Evolutionary conservation across 2,329 filamentous ascomycete genomes (phyloP), one percentile per base, ranked within the genome.

Genomic region (Juglanconis oblonga): DNA sequence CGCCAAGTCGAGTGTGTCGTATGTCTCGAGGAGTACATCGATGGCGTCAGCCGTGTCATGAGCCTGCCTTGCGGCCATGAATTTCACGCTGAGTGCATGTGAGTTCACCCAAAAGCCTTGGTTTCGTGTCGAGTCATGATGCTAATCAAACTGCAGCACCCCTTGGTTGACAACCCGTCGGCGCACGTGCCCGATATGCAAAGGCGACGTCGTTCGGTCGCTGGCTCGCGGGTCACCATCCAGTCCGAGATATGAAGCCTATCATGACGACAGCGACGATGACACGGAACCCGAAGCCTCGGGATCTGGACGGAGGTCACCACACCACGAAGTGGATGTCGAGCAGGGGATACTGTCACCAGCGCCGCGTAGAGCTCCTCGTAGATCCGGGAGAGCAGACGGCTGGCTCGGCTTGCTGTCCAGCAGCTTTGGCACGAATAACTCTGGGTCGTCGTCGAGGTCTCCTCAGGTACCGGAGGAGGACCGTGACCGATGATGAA

Each of bases 1-100:
- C 77, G 82, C 45, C 86, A 88, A 72, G 86, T 92, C 8, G 95
- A 99, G 73, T 99, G 95, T 71, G 94, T 97, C 11, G 94, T 99
- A 2, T 99, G 95, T 69, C 78, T 99, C 38, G 95, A 99, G 71
- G 95, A 99, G 72, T 99, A 98, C 70, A 81, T 97, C 29, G 93
- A 97, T 73, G 95, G 95, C 44, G 87, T 97, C 68, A 97, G 92
- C 72, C 86, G 87, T 69, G 94, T 99, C 44, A 99, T 99, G 95
- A 96, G 92, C 71, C 77, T 99, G 61, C 95, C 95, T 8, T 99
- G 95, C 75, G 95, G 95, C 40, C 95, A 99, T 73, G 95, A 99
- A 70, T 99, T 98, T 74, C 95, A 99, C 74, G 94, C 83, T 33
- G 92, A 96, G 72, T 99, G 95, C 92, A 98, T 99, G 92, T 96